Evolutionary conservation across 2,329 filamentous ascomycete species (phyloP).

Genomic region (Peltaster fructicola): DNA sequence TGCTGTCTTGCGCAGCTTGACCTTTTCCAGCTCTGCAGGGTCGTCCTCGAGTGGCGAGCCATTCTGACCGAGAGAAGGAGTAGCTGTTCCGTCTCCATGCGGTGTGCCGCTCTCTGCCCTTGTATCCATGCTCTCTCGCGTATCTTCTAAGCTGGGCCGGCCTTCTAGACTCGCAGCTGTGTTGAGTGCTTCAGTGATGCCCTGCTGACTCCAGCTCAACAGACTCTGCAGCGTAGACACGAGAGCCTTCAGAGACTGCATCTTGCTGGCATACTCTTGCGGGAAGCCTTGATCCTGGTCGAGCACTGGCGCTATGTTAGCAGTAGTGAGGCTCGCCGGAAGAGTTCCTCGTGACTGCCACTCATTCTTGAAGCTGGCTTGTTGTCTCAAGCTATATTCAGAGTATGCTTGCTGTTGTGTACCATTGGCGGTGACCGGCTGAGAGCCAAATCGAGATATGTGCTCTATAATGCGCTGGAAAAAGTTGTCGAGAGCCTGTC

Average conservation of each 20-base stretch:
- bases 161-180: no score
- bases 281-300: slow-evolving; percentile 53
- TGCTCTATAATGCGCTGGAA: slow-evolving; percentile 91
- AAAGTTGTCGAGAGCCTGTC: slow-evolving; percentile 83
- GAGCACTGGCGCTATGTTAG: slow-evolving; percentile 40
- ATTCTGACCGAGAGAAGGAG: slow-evolving; percentile 25
- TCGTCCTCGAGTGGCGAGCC: slow-evolving; percentile 54
- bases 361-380: slow-evolving; percentile 32
- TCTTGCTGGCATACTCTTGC: slow-evolving; percentile 79
- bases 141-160: slow-evolving; percentile 39
- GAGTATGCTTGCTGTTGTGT: slow-evolving; percentile 74
- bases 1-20: slow-evolving; percentile 86
- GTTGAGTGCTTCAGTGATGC: slow-evolving; percentile 30
- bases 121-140: slow-evolving; percentile 62
- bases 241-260: slow-evolving; percentile 70
- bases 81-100: slow-evolving; percentile 17
- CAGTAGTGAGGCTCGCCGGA: slow-evolving; percentile 69
- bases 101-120: slow-evolving; percentile 37
- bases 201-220: slow-evolving; percentile 78
- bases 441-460: slow-evolving; percentile 69
- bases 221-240: slow-evolving; percentile 79
- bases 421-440: slow-evolving; percentile 56
- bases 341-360: slow-evolving; percentile 79
- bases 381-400: slow-evolving; percentile 47
- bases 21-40: slow-evolving; percentile 81